Conservation (phyloP, 805 yeast genomes). For the Saccharomycopsis schoenii region DNA sequence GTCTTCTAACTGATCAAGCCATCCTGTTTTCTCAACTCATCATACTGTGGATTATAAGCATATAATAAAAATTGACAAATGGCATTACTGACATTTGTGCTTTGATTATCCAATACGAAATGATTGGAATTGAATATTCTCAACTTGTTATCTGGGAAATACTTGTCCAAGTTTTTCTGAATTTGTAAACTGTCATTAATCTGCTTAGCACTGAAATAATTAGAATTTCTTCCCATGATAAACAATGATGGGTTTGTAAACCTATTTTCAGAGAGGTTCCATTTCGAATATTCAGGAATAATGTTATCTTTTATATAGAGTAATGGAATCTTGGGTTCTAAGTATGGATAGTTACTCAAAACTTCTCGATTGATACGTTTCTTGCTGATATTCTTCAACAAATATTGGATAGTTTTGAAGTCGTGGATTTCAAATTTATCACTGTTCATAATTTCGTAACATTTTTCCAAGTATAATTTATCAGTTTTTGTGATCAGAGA, state of each 20-base stretch:
- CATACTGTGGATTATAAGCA: constrained; percentile 12
- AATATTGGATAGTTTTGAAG: background rate
- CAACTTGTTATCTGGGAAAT: constrained; percentile 23
- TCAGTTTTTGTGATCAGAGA: constrained; percentile 8
- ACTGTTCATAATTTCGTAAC: background rate
- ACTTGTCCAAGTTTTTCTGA: constrained; percentile 15
- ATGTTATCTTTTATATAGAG: background rate
- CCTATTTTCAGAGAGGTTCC: background rate
- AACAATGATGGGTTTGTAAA: constrained; percentile 12
- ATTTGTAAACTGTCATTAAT: background rate
- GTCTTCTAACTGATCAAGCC: background rate
- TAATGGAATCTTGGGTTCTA: constrained; percentile 15
- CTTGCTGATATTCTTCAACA: constrained; percentile 6
- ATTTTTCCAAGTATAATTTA: constrained; percentile 10
- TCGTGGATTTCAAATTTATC: constrained; percentile 11
- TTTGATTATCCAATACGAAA: constrained; percentile 8
- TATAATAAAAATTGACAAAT: constrained; percentile 15
- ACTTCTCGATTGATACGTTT: background rate
- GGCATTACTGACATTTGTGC: constrained; percentile 13
- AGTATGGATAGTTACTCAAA: background rate
- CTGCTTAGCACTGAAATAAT: background rate
- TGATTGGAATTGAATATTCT: constrained; percentile 25
- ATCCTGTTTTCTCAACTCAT: constrained; percentile 6
- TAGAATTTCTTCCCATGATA: constrained; percentile 14
- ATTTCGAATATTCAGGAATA: constrained; percentile 1